phyloP scores from a whole-genome alignment of 371 early-diverging fungal species.

The Saksenaea oblongispora region DNA sequence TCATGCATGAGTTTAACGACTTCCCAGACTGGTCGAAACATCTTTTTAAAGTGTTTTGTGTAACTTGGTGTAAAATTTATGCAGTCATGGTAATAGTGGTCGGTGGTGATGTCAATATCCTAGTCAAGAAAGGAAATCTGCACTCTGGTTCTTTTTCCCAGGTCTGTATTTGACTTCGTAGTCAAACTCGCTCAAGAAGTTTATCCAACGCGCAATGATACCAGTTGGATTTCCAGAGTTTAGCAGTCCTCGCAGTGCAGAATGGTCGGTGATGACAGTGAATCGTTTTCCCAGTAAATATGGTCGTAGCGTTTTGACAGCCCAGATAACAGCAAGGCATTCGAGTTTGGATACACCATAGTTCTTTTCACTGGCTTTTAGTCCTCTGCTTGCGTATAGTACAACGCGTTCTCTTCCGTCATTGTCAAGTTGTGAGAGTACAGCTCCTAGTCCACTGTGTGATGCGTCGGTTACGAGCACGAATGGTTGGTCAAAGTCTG shows the following conservation, averaged over 20 bases:
- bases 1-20: too few species aligned
- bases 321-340: slow-evolving; percentile 42
- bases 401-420: slow-evolving; percentile 33
- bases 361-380: slow-evolving; percentile 34
- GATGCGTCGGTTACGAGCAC: slow-evolving; percentile 55
- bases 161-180: slow-evolving; percentile 38
- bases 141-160: slow-evolving; percentile 33
- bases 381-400: slow-evolving; percentile 38
- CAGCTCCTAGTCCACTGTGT: slow-evolving; percentile 43
- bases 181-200: slow-evolving; percentile 31
- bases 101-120: too few species aligned
- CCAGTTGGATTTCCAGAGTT: slow-evolving; percentile 26
- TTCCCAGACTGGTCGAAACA: too few species aligned
- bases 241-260: slow-evolving; percentile 43
- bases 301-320: slow-evolving; percentile 44
- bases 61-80: too few species aligned
- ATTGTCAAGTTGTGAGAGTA: slow-evolving; percentile 36
- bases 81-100: too few species aligned
- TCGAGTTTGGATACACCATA: slow-evolving; percentile 57
- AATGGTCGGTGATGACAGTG: slow-evolving; percentile 51
- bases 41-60: too few species aligned
- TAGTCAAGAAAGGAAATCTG: slow-evolving; percentile 50
- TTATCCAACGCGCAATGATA: slow-evolving; percentile 40
- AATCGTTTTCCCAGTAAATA: slow-evolving; percentile 35
- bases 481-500: slow-evolving; percentile 18